Evolutionary conservation across 2,329 filamentous ascomycete genomes (phyloP).

Genomic region (Gaeumannomyces sp.): DNA sequence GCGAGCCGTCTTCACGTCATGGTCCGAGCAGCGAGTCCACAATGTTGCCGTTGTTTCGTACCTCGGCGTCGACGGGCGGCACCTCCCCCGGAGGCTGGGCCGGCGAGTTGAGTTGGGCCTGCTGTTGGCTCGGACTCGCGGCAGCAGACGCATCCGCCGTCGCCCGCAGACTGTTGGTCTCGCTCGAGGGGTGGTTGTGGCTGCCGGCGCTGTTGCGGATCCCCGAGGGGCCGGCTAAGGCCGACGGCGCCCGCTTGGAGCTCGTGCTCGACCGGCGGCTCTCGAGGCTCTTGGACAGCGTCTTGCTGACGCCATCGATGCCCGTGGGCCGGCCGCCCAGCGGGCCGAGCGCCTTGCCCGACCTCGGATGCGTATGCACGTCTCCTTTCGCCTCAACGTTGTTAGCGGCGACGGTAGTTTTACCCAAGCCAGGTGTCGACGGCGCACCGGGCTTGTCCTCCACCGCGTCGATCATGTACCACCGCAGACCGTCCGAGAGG

Average conservation of each 20-base stretch:
- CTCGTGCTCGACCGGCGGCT: conserved; percentile 83
- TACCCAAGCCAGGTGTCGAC: conserved; percentile 84
- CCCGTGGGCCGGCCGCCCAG: conserved; percentile 39
- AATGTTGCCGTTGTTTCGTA: conserved; percentile 34
- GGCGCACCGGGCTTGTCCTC: conserved; percentile 92
- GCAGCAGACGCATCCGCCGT: conserved; percentile 26
- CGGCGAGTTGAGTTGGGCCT: conserved; percentile 17
- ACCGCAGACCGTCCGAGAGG: conserved; percentile 85
- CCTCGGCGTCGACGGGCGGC: conserved; percentile 33
- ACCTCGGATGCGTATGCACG: conserved; percentile 45
- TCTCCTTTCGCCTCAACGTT: conserved; percentile 81
- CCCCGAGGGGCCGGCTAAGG: conserved; percentile 31
- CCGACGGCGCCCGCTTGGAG: conserved; percentile 65
- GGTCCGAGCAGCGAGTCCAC: conserved; percentile 47
- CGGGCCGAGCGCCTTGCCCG: conserved; percentile 32
- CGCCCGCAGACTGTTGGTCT: conserved; percentile 52
- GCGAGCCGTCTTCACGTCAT: conserved; percentile 16
- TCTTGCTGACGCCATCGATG: conserved; percentile 70
- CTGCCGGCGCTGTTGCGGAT: conserved; percentile 27
- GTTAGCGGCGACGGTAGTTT: conserved; percentile 83
- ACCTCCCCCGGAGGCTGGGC: not conserved
- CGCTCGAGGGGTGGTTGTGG: conserved; percentile 49
- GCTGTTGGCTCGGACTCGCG: conserved; percentile 30
- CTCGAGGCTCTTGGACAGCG: conserved; percentile 80
- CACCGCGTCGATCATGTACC: conserved; percentile 90